A percentile compares a stretch with the other conserved stretches of the same genome.
phyloP scores from a whole-genome alignment of 371 early-diverging fungal species.

The Mortierella sp. region DNA sequence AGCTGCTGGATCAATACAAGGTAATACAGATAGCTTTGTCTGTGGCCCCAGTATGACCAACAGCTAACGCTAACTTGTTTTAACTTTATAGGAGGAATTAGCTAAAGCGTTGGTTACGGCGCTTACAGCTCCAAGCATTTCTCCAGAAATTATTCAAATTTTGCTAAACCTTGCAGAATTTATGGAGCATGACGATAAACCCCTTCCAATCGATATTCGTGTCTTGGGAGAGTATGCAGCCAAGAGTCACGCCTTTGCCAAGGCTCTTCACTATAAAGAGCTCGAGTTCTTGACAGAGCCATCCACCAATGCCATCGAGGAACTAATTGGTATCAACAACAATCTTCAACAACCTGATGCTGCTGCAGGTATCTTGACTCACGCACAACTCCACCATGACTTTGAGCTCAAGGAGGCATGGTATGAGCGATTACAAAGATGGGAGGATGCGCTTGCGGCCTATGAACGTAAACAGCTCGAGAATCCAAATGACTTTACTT shows the following conservation, averaged over 20 bases:
- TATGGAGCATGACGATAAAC: conserved; percentile 98
- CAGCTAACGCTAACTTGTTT: neutral
- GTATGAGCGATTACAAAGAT: conserved; percentile 95
- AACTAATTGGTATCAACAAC: conserved; percentile 96
- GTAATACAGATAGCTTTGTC: conserved; percentile 21
- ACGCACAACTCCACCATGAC: conserved; percentile 90
- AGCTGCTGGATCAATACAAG: conserved; percentile 91
- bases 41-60: neutral
- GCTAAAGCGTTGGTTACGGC: conserved; percentile 90
- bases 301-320: conserved; percentile 89
- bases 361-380: conserved; percentile 93
- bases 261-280: conserved; percentile 97
- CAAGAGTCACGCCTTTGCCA: conserved; percentile 96
- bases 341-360: conserved; percentile 96
- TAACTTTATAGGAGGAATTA: conserved; percentile 77
- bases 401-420: conserved; percentile 92
- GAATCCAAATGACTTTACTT: conserved; percentile 80
- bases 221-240: conserved; percentile 92
- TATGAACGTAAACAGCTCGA: conserved; percentile 88
- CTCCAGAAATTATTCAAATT: conserved; percentile 93
- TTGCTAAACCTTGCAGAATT: conserved; percentile 96
- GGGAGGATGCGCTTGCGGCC: conserved; percentile 95
- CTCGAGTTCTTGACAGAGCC: conserved; percentile 93
- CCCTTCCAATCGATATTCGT: conserved; percentile 93
- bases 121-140: conserved; percentile 85